Percentiles rank a stretch among this genome's conserved stretches.
phyloP scores from a whole-genome alignment of 306 rosid genomes.

The Medicago arabica region DNA sequence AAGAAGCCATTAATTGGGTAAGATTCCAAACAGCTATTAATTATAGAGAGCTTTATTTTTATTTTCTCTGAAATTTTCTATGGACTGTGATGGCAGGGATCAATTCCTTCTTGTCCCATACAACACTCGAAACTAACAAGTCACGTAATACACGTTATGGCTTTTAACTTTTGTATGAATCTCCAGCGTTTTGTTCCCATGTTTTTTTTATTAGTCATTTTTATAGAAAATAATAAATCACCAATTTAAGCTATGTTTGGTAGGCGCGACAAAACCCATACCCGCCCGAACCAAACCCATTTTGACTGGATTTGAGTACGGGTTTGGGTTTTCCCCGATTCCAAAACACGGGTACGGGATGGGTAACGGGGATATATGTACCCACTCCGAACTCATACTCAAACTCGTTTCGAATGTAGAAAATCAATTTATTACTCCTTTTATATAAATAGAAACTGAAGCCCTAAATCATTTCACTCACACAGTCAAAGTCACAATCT shows the following conservation, averaged over 20 bases:
- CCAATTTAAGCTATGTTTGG: neutral
- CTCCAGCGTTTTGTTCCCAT: neutral
- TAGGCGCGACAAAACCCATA: too few species aligned
- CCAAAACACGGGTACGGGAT: too few species aligned
- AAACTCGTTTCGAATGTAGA: too few species aligned
- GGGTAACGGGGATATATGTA: too few species aligned
- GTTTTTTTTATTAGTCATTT: neutral
- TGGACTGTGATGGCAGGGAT: constrained; percentile 48
- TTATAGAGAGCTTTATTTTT: neutral
- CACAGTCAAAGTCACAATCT: too few species aligned
- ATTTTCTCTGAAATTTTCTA: constrained; percentile 13
- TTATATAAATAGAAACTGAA: too few species aligned
- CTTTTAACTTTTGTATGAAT: neutral
- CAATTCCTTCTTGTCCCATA: constrained; percentile 53
- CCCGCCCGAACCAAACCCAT: too few species aligned
- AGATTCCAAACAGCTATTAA: constrained; percentile 46
- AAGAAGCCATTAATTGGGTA: constrained; percentile 8
- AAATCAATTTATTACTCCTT: too few species aligned
- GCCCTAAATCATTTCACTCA: too few species aligned
- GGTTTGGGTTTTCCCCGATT: too few species aligned
- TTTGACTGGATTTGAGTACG: too few species aligned
- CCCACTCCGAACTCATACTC: too few species aligned
- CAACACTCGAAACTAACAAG: constrained; percentile 37
- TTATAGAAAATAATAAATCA: neutral
- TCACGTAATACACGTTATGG: constrained; percentile 1